Percentiles rank a stretch among this genome's conserved stretches.
Evolutionary conservation across 202 grass and related monocot genomes (phyloP).

Genomic region (Brachypodium distachyon): DNA sequence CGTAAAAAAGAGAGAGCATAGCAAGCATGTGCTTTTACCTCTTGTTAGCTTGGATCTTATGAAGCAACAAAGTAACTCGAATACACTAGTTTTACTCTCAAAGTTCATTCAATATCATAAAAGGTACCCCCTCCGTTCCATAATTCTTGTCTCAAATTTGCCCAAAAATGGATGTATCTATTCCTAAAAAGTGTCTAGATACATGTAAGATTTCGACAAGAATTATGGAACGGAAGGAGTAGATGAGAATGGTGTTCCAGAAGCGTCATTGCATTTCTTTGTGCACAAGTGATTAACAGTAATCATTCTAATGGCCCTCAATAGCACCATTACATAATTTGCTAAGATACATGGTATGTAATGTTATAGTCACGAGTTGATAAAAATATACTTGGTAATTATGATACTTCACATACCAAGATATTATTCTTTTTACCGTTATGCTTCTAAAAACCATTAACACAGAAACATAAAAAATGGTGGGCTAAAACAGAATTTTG

Average conservation of each 20-base stretch:
- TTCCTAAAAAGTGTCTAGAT: no score
- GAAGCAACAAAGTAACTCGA: conserved; percentile 11
- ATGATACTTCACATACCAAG: background rate
- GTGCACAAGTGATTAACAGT: background rate
- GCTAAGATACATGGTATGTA: background rate
- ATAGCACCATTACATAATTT: background rate
- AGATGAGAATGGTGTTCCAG: conserved; percentile 1
- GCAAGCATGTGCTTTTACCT: background rate
- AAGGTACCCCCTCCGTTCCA: no score
- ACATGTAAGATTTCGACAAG: no score
- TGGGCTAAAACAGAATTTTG: background rate
- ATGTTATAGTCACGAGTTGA: background rate
- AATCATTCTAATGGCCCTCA: conserved; percentile 7
- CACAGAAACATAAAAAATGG: background rate
- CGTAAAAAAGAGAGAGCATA: no score
- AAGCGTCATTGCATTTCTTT: background rate
- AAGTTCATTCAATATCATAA: conserved; percentile 6
- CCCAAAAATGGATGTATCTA: no score
- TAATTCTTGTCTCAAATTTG: no score
- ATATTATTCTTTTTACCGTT: conserved; percentile 11
- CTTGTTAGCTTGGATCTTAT: background rate
- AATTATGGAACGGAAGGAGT: no score
- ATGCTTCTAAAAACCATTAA: background rate
- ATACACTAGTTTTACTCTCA: background rate
- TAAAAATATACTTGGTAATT: background rate